phyloP scores from a whole-genome alignment of 108 stramenopile species.

The Cyclostephanos invisitatus region DNA sequence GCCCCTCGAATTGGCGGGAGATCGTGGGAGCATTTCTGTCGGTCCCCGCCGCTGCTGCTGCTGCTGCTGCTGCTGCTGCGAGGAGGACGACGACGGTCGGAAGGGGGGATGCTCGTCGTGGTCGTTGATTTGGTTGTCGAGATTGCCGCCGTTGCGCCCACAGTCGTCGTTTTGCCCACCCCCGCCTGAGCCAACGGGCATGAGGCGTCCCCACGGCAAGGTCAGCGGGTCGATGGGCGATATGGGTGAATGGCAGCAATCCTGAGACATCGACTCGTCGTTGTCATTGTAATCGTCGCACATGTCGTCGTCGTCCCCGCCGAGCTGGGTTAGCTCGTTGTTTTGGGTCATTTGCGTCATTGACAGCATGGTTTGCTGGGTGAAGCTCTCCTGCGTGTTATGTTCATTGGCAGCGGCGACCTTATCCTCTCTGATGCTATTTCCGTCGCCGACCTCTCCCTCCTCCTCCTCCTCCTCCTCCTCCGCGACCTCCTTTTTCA shows the following conservation, averaged over 20 bases:
- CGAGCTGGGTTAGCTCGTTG: conserved; percentile 40
- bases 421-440: background rate
- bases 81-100: conserved; percentile 1
- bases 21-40: conserved; percentile 38
- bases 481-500: background rate
- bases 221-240: conserved; percentile 56
- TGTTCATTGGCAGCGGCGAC: background rate
- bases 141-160: background rate
- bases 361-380: conserved; percentile 9
- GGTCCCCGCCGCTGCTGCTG: conserved; percentile 18
- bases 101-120: conserved; percentile 4
- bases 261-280: conserved; percentile 2
- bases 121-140: background rate
- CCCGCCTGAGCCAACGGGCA: conserved; percentile 38
- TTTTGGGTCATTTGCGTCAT: conserved; percentile 23
- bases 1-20: conserved; percentile 1
- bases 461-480: background rate
- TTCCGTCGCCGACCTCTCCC: background rate
- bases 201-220: conserved; percentile 67
- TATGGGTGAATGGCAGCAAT: conserved; percentile 11
- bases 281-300: conserved; percentile 10
- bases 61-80: conserved; percentile 25
- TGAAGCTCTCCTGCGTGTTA: conserved; percentile 26
- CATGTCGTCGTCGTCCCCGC: conserved; percentile 31
- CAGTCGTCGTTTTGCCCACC: background rate